Evolutionary conservation across 225 moss, liverwort and hornwort species (phyloP).

Genomic region (Sphagnum contortum): DNA sequence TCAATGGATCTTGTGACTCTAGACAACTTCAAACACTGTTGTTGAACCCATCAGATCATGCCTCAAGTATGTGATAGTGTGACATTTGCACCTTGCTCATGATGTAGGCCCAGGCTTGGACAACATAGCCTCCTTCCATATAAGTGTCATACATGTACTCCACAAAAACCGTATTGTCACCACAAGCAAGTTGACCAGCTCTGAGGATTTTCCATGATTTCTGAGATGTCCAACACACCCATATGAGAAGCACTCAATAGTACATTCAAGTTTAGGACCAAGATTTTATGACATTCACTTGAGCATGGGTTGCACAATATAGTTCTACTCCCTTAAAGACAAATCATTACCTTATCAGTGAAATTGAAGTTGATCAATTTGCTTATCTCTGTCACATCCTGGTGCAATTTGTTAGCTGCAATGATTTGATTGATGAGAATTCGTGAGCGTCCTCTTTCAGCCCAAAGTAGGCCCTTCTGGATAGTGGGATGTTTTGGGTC

Average conservation of each 20-base stretch:
- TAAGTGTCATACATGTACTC: background rate
- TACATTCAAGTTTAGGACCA: background rate
- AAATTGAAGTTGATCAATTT: background rate
- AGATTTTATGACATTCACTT: background rate
- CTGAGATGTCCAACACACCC: background rate
- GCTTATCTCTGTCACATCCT: background rate
- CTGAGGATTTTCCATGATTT: background rate
- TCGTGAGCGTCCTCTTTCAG: constrained; percentile 5
- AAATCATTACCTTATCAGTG: background rate
- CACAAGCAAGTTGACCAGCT: background rate
- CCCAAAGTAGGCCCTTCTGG: constrained; percentile 9
- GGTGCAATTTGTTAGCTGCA: no score
- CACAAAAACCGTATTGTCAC: background rate
- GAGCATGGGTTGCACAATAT: no score
- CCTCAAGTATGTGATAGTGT: no score
- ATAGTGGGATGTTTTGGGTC: background rate
- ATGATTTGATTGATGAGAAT: background rate
- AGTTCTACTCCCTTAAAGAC: no score
- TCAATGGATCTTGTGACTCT: no score
- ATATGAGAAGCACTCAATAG: background rate
- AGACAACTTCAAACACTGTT: no score
- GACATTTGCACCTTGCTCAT: no score
- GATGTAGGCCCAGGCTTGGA: no score
- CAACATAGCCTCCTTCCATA: no score
- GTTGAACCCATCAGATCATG: background rate